These are phyloP conservation scores for Pancytospora philotis DNA, from an alignment of 371 early-diverging fungal species.

Conservation along the genomic window DNA sequence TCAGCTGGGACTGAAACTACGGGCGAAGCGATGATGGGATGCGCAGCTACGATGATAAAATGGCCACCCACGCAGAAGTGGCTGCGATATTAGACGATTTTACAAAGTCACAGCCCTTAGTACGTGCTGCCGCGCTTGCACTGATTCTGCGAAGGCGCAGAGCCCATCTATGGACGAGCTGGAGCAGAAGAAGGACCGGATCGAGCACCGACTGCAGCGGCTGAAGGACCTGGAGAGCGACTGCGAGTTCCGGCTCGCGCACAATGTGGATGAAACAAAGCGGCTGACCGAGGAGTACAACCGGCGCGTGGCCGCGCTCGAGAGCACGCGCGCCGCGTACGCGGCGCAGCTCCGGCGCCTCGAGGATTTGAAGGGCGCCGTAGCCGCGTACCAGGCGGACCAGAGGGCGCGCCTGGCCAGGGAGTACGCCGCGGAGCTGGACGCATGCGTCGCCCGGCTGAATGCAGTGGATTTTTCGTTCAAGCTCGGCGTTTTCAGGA, in stretches of 20 bases:
- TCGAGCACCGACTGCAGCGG: conserved; percentile 10
- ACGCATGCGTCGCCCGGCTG: not conserved
- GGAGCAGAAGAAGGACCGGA: conserved; percentile 8
- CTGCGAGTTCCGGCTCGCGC: not conserved
- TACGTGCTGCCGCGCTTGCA: no score
- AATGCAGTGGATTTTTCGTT: conserved; percentile 13
- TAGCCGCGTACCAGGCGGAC: conserved; percentile 7
- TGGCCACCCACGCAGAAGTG: no score
- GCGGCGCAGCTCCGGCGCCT: not conserved
- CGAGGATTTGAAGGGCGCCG: not conserved
- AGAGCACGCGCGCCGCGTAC: not conserved
- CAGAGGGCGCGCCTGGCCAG: not conserved
- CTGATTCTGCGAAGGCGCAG: no score
- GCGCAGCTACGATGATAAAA: no score
- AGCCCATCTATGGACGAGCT: not conserved
- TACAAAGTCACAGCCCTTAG: no score
- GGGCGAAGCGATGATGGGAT: no score
- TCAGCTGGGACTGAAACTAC: no score
- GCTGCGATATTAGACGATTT: no score
- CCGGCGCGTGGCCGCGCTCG: not conserved
- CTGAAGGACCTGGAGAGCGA: not conserved
- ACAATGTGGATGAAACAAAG: not conserved
- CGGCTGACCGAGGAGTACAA: not conserved
- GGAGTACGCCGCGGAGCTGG: conserved; percentile 2
- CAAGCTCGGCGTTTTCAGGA: conserved; percentile 17